phyloP scores from a whole-genome alignment of 1,284 basidiomycete genomes.

The Tylopilus sp. region DNA sequence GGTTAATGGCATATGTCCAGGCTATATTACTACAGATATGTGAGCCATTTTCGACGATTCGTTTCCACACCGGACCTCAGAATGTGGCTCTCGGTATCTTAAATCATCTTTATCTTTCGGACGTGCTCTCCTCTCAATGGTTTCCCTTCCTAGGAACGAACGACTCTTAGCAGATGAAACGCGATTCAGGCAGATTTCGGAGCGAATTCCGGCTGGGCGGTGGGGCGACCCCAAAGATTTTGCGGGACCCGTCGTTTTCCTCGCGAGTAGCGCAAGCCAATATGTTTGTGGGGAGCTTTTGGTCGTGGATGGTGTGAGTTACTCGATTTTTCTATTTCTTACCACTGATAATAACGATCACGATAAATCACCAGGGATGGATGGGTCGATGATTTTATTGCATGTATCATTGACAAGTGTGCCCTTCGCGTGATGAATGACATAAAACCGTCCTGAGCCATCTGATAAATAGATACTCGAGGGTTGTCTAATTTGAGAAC shows the following conservation, averaged over 20 bases:
- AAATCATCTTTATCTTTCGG: constrained; percentile 9
- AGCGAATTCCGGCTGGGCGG: constrained; percentile 87
- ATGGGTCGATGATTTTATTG: constrained; percentile 52
- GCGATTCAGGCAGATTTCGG: constrained; percentile 84
- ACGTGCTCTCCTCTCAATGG: constrained; percentile 19
- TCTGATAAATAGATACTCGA: too few species aligned
- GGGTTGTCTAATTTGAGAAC: too few species aligned
- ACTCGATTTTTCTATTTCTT: constrained; percentile 14
- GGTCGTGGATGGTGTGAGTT: constrained; percentile 70
- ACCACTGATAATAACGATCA: constrained; percentile 15
- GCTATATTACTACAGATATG: constrained; percentile 92
- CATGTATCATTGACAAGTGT: not conserved
- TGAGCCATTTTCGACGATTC: constrained; percentile 39
- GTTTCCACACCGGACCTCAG: not conserved
- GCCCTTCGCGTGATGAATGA: constrained; percentile 4
- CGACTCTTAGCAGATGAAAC: constrained; percentile 71
- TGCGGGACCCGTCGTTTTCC: constrained; percentile 87
- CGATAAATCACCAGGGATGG: constrained; percentile 47
- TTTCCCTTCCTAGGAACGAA: constrained; percentile 61
- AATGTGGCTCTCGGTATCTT: constrained; percentile 8
- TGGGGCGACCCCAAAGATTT: constrained; percentile 92
- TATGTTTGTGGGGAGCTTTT: constrained; percentile 89
- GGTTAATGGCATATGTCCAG: constrained; percentile 89
- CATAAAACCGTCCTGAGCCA: too few species aligned
- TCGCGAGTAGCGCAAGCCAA: constrained; percentile 82